Percentiles rank a stretch among this genome's conserved stretches.
These are phyloP conservation scores for Leccinum boreale DNA, from an alignment of 768 basidiomycete genomes.

Conservation along the genomic window DNA sequence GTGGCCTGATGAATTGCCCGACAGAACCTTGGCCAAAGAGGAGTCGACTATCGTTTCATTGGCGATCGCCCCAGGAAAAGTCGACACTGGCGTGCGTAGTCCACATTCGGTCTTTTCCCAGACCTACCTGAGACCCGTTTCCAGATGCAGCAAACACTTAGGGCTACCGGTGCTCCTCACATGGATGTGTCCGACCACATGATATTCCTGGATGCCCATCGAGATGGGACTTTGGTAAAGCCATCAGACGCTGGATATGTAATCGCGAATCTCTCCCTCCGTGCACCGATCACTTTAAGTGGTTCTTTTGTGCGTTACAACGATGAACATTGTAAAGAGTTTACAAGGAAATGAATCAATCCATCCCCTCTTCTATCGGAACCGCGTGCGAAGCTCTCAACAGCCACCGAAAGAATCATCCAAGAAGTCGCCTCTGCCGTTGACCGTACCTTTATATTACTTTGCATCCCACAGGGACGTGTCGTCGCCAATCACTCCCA, in stretches of 20 bases:
- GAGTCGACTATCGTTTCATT: slow-evolving; percentile 73
- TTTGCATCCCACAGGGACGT: background rate
- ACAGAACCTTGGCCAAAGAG: slow-evolving; percentile 80
- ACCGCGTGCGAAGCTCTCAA: slow-evolving; percentile 16
- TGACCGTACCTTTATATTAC: slow-evolving; percentile 1
- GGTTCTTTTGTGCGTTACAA: slow-evolving; percentile 86
- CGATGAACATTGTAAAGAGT: slow-evolving; percentile 60
- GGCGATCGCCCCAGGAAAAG: slow-evolving; percentile 84
- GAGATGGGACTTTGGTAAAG: slow-evolving; percentile 67
- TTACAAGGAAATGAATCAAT: slow-evolving; percentile 34
- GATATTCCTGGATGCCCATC: slow-evolving; percentile 55
- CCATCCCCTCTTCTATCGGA: slow-evolving; percentile 8
- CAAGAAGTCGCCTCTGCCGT: slow-evolving; percentile 6
- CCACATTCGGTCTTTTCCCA: background rate
- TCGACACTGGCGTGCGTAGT: slow-evolving; percentile 69
- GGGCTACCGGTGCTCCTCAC: slow-evolving; percentile 45
- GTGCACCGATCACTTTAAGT: slow-evolving; percentile 56
- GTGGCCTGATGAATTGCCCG: slow-evolving; percentile 2
- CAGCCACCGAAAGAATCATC: slow-evolving; percentile 10
- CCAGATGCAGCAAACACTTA: slow-evolving; percentile 69
- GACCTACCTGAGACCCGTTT: background rate
- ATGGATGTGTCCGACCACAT: slow-evolving; percentile 58
- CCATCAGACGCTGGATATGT: slow-evolving; percentile 76
- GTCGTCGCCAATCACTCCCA: slow-evolving; percentile 1
- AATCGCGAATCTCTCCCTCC: slow-evolving; percentile 71